Conservation (phyloP, 306 rosid species). For the Cucurbita argyrosperma region DNA sequence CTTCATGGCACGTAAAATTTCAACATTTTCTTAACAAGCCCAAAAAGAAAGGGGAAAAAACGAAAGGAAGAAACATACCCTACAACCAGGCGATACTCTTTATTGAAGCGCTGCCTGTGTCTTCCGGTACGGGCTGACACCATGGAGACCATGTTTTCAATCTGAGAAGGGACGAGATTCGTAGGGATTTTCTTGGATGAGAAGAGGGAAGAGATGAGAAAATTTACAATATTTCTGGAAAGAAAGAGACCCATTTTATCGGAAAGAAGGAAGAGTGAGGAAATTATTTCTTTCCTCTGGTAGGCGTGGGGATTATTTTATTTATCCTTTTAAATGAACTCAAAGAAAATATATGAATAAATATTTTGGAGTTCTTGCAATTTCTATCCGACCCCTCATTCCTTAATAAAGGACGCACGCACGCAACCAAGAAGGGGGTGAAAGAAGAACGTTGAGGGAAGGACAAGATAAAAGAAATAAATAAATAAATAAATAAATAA, state of each 20-base stretch:
- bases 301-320: neutral
- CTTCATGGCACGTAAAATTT: no score
- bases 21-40: no score
- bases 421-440: no score
- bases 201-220: slow-evolving; percentile 21
- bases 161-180: slow-evolving; percentile 7
- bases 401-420: no score
- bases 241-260: slow-evolving; percentile 46
- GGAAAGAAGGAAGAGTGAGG: neutral
- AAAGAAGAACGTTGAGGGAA: no score
- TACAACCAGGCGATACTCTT: slow-evolving; percentile 68
- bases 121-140: slow-evolving; percentile 59
- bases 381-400: neutral
- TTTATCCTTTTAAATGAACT: no score
- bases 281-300: neutral
- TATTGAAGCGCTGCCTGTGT: slow-evolving; percentile 58
- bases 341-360: neutral
- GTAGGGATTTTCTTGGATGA: no score
- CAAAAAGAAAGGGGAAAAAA: no score
- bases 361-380: neutral
- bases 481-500: no score
- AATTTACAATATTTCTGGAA: slow-evolving; percentile 29
- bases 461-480: no score
- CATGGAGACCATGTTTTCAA: slow-evolving; percentile 30
- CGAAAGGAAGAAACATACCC: slow-evolving; percentile 33